A percentile compares a stretch with the other conserved stretches of the same genome.
These are phyloP conservation scores for Nadsonia commutata DNA, from an alignment of 1,139 yeast species.

Conservation along the genomic window DNA sequence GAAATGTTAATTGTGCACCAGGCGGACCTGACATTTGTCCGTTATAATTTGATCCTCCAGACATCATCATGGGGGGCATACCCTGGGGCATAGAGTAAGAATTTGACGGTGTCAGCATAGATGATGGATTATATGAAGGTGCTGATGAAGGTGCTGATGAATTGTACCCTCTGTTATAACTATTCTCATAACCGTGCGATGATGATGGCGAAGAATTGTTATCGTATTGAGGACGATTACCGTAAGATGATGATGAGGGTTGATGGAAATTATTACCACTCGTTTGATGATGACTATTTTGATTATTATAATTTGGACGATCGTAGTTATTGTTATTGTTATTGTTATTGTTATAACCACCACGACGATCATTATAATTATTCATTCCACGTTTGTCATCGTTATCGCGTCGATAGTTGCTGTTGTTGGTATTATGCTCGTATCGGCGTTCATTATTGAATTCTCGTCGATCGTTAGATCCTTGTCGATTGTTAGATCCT, in stretches of 20 bases:
- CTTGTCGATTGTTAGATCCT: background rate
- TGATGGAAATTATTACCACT: too few species aligned
- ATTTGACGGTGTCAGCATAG: background rate
- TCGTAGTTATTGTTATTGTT: background rate
- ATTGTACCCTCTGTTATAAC: background rate
- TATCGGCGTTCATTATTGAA: background rate
- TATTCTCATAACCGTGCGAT: too few species aligned
- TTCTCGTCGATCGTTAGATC: background rate
- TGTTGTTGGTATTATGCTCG: background rate
- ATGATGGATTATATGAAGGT: background rate
- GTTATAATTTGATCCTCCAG: too few species aligned
- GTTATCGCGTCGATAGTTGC: background rate
- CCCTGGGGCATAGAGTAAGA: background rate
- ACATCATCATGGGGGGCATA: background rate
- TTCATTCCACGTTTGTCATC: background rate
- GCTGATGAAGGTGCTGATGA: background rate
- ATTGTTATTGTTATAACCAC: background rate
- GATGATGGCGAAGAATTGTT: too few species aligned
- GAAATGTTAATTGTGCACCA: background rate
- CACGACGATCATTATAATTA: background rate
- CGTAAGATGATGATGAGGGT: too few species aligned
- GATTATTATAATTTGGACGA: background rate
- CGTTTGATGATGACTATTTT: background rate
- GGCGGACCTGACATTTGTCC: background rate
- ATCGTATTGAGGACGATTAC: background rate